Base-by-base conservation (phyloP, 1,284 basidiomycete genomes). In the Ustilago shanxiensis region DNA sequence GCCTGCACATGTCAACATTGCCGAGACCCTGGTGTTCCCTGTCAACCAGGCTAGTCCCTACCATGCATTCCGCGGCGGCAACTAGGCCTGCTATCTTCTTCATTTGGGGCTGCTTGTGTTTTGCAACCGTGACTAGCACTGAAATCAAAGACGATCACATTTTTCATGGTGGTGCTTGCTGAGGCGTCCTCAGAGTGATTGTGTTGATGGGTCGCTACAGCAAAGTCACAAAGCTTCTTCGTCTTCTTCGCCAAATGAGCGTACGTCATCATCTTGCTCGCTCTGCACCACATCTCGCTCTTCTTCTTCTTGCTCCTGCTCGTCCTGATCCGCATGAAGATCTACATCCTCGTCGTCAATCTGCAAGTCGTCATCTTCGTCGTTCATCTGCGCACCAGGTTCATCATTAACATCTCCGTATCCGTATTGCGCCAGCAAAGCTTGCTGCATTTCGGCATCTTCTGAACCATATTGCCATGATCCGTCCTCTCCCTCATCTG, bases 1-100 rank as follows among this genome's bases (percentile, higher is more conserved):
- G 47, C 83, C 84, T 31, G 44, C 80, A 13, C 85, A 86, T 59
- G 85, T 86, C 53, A 84, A 86, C 49, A 66, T 85, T 35, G 85
- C 85, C 29, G 69, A 77, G 60, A 72, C 60, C 39, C 60, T 82
- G 31, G 67, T 84, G 20, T 75, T 84, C 66, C 83, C 83, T 6
- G 79, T 79, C 6, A 81, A 83, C 58, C 83, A 84, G 72, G 83
- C 83, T 24, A 71, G 75, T 37, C 81, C 82, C 9, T 83, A 79
- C 62, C 82, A 83, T 58, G 69, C 75, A 6, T 77, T 39, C 67
- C 56, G 75, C 7, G 75, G 75, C 20, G 60, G 66, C 33, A 60
- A 69, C 33, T 66, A 47, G 31, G 20, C 2, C 8, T 44, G 41
- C 11, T 39, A 39, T 3, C 37, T 39, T 18, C 20, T n/a, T 44